A percentile compares a stretch with the other conserved stretches of the same genome.
Conservation (phyloP, 345 rosid genomes). For the Eucalyptus microcorys region DNA sequence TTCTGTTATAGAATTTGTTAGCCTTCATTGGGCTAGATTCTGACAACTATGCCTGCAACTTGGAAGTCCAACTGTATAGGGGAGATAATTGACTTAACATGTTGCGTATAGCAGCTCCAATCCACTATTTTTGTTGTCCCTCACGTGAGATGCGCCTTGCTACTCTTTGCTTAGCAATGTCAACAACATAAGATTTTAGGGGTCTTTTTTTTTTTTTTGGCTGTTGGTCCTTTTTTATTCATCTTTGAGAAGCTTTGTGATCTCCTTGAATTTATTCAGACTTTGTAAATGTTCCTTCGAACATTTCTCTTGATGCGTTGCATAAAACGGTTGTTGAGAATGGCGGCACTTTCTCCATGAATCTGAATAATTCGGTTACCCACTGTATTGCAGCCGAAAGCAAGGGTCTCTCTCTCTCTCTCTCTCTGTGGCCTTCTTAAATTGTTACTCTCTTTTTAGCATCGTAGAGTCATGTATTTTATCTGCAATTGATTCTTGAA, state of each 20-base stretch:
- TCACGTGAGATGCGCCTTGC: background rate
- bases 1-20: background rate
- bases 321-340: conserved; percentile 89
- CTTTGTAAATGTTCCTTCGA: conserved; percentile 66
- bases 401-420: conserved; percentile 52
- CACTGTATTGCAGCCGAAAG: conserved; percentile 90
- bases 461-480: background rate
- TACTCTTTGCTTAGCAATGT: background rate
- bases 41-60: background rate
- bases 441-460: background rate
- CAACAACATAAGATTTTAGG: background rate
- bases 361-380: conserved; percentile 75
- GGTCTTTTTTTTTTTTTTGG: background rate
- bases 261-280: conserved; percentile 18
- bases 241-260: background rate
- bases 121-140: background rate
- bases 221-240: background rate
- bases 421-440: background rate
- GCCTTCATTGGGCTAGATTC: background rate
- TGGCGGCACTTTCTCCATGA: conserved; percentile 94
- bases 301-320: conserved; percentile 48
- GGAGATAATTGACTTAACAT: background rate
- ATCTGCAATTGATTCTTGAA: background rate
- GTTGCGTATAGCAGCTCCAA: background rate
- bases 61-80: background rate